Base-by-base conservation (phyloP, 2,329 filamentous ascomycete species). In the Dendryphion nanum region DNA sequence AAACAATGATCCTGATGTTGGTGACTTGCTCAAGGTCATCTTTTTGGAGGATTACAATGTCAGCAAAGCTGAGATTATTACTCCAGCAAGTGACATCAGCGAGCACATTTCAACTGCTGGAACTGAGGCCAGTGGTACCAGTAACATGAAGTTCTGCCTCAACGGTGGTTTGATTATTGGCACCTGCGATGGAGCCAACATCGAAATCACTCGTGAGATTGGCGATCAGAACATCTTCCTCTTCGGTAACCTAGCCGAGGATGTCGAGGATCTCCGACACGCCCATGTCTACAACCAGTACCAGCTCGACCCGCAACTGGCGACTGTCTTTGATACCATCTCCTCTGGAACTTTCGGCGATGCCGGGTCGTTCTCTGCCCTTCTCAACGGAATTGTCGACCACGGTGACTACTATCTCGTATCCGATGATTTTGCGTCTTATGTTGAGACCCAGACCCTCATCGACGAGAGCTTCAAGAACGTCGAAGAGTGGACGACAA, bases 91-190 rank as follows among this genome's bases (percentile, higher is more conserved):
- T 15, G 93, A 98, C 57, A 84, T 98, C 58, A 95, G 89, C 69
- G 93, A 98, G 73, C 93, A 98, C 66, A 98, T 98, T 60, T 97
- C 93, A 2, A 98, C 93, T 17, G 93, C 93, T 24, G 93, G 93
- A 34, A 98, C 93, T 1, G 93, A 98, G 55, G 82, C 79, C 18
- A 81, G 76, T 48, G 91, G 91, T 47, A 95, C 89, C 10, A 95
- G 88, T 60, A 98, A 98, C 80, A 98, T 98, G 93, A 98, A 98
- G 70, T 98, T 98, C 67, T 93, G 96, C 12, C 77, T 98, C 59
- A 98, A 97, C 58, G 93, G 93, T 48, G 93, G 93, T 48, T 75
- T 98, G 45, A 95, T 98, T 59, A 98, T 98, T 54, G 93, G 93
- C 55, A 98, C 93, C 15, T 96, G 91, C 63, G 93, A 98, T 59